These are phyloP conservation scores for Grigorovia humatica DNA, from an alignment of 805 yeast genomes.

Conservation along the genomic window DNA sequence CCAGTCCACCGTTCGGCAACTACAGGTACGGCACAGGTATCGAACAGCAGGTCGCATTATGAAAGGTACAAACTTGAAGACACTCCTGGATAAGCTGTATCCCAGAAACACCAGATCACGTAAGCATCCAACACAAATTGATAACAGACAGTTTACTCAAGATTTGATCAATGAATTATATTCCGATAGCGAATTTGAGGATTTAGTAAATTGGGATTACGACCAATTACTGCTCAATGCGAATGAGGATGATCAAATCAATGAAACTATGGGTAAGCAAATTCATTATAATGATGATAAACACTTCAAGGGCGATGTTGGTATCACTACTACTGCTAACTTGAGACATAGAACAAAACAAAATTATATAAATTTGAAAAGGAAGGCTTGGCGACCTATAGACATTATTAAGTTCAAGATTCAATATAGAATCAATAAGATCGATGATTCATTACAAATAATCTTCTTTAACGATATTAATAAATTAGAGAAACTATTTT, in stretches of 20 bases:
- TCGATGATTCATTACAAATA: conserved; percentile 20
- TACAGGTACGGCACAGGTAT: too few species aligned
- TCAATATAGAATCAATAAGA: conserved; percentile 13
- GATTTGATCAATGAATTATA: not conserved
- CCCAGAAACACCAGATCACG: not conserved
- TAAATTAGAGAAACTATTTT: conserved; percentile 67
- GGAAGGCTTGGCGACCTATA: conserved; percentile 13
- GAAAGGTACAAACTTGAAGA: not conserved
- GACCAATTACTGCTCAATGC: not conserved
- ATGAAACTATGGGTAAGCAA: not conserved
- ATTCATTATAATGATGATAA: not conserved
- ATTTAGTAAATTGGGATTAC: not conserved
- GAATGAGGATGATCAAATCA: not conserved
- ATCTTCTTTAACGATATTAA: conserved; percentile 34
- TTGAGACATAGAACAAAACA: not conserved
- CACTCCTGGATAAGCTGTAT: not conserved
- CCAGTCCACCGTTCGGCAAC: too few species aligned
- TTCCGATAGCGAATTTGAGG: not conserved
- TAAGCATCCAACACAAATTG: not conserved
- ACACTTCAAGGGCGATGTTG: conserved; percentile 12
- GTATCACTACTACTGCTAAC: not conserved
- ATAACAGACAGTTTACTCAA: not conserved
- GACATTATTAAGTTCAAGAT: conserved; percentile 17
- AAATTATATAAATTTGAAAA: conserved; percentile 6
- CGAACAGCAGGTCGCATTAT: too few species aligned